Base-by-base conservation (phyloP, 768 basidiomycete species). In the Goffeauzyma gilvescens region DNA sequence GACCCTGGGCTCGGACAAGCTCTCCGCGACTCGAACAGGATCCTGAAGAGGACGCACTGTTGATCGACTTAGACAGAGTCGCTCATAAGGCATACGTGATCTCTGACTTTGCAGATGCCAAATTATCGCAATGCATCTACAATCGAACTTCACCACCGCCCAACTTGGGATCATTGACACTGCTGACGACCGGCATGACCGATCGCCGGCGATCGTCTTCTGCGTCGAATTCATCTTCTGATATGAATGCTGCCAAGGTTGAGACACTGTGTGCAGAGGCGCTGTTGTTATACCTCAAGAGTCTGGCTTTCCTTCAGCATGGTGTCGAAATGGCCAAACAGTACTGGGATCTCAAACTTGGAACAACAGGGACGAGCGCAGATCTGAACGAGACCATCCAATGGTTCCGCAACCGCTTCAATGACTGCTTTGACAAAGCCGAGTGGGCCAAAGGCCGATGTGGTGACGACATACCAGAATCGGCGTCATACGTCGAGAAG, bases 1-100 rank as follows among this genome's bases (percentile, higher is more conserved):
- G 57, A 5, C 45, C 44, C 4, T 59, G 55, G 40, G 31, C 30
- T 14, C 43, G 78, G 81, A 53, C 78, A 78, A 1, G 21, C 38
- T 43, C 36, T 32, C 32, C 17, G 21, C 27, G 27, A 44, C 18
- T 50, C 50, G 58, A 31, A 9, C 51, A 26, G 43, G 55, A 41
- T 52, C 51, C 57, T 9, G 66, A 80, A 51, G 86, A 93, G 52
- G 83, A 90, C 47, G n/a, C 44, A 38, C 30, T 46, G 42, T 31
- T 41, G 43, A 30, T 75, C 46, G 63, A 93, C n/a, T 67, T 96
- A 32, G 90, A 96, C 58, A 81, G 89, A 50, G 67, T 89, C 3
- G 90, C 89, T 25, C 84, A 93, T 70, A 98, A 96, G 71, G 90
- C 90, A 25, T 78, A 82, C 47, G 86, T 89, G 40, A 66, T 96